Base-by-base conservation (phyloP, 2,329 filamentous ascomycete genomes). In the Diaporthe ampelina region DNA sequence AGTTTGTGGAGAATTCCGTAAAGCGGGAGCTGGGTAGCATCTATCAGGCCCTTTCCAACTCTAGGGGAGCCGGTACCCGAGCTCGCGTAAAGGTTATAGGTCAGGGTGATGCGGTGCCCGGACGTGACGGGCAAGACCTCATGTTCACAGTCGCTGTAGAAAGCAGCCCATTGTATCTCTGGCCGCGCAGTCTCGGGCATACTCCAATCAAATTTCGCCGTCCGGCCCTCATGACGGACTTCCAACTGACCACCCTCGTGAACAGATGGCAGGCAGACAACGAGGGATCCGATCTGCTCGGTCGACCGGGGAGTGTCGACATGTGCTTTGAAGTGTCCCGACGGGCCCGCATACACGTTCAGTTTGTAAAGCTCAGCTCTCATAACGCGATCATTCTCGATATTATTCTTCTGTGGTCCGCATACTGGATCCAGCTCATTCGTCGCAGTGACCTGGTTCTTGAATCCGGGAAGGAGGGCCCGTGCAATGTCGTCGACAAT, bases 71-170 rank as follows among this genome's bases (percentile, higher is more conserved):
- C 24, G 0, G n/a, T 21, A 24, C 0, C 10, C 1, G 58, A 11
- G 8, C n/a, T 63, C 2, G 37, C 37, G 21, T 63, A 63, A 15
- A 63, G 58, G 73, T 91, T 91, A 81, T 92, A 92, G 0, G 89
- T 92, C 29, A 92, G 78, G 0, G 88, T 91, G 21, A 92, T 75
- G 0, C 88, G 86, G 73, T 91, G 84, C 0, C 90, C 89, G 1
- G 80, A 76, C 0, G 81, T 87, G 8, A 92, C 85, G 19, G 86
- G 83, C 0, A 85, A 77, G 1, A 90, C 85, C 74, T 89, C 86
- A 70, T 90, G 88, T 74, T 89, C 85, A 75, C 86, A 89, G 78
- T 89, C n/a, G n/a, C 35, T 40, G n/a, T 59, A 40, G 35, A 59
- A 59, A 0, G 57, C 57, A 26, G 57, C 57, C 57, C 57, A 59